phyloP scores from a whole-genome alignment of 2,329 filamentous ascomycete genomes.

The Fusarium acutatum region DNA sequence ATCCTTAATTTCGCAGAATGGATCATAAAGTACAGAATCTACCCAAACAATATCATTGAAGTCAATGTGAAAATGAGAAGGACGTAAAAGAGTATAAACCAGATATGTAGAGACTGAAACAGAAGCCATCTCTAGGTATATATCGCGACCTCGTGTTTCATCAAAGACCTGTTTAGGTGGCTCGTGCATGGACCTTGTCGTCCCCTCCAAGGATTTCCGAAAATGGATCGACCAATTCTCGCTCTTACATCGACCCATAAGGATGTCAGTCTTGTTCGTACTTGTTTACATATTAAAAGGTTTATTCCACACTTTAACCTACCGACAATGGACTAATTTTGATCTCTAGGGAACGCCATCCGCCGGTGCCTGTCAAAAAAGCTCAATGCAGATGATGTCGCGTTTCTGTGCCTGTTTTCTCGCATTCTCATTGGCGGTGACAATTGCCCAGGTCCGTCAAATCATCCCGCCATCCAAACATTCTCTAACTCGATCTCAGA shows the following conservation, averaged over 20 bases:
- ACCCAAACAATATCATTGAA: too few species aligned
- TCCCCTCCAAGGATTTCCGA: not conserved
- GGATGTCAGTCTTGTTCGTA: not conserved
- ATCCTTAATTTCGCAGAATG: not conserved
- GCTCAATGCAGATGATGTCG: not conserved
- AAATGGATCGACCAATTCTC: not conserved
- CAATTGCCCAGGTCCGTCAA: not conserved
- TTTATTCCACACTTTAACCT: fast-evolving
- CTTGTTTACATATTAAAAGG: not conserved
- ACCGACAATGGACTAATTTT: not conserved
- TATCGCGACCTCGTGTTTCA: not conserved
- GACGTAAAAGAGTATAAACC: fast-evolving
- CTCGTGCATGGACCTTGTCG: not conserved
- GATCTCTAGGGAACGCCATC: fast-evolving
- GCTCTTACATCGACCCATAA: not conserved
- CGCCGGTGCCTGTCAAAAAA: not conserved
- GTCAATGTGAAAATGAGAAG: not conserved
- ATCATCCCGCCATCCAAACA: not conserved
- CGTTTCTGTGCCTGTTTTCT: not conserved
- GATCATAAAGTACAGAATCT: not conserved
- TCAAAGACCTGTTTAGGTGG: not conserved
- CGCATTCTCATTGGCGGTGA: not conserved
- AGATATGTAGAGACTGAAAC: too few species aligned
- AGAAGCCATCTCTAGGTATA: too few species aligned
- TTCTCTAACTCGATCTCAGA: not conserved